A percentile compares a stretch with the other conserved stretches of the same genome.
phyloP scores from a whole-genome alignment of 2,329 filamentous ascomycete species.

The Aureobasidium sp. region DNA sequence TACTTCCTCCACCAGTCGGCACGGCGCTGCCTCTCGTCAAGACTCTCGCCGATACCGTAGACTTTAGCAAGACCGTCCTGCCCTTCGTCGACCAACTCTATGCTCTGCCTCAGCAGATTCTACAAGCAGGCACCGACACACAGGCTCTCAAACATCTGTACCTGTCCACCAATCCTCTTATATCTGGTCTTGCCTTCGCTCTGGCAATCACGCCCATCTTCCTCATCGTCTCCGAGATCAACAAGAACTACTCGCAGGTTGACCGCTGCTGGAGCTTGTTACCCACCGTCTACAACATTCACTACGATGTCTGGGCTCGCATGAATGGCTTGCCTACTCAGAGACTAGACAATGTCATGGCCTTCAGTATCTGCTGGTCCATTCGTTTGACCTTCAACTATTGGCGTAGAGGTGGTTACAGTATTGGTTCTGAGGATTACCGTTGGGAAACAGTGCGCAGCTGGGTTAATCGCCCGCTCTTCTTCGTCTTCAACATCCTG shows the following conservation, averaged over 20 bases:
- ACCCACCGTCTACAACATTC: constrained; percentile 76
- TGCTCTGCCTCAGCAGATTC: constrained; percentile 36
- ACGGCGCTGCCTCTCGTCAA: constrained; percentile 61
- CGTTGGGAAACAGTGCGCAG: constrained; percentile 74
- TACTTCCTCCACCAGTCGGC: constrained; percentile 14
- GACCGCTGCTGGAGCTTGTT: constrained; percentile 88
- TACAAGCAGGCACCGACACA: constrained; percentile 53
- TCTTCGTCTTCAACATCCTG: constrained; percentile 79
- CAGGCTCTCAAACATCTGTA: constrained; percentile 66
- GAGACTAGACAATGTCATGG: constrained; percentile 64
- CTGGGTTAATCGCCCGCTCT: constrained; percentile 55
- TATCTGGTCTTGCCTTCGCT: constrained; percentile 66
- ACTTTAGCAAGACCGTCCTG: constrained; percentile 65
- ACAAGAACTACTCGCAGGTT: constrained; percentile 93
- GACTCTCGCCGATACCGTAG: constrained; percentile 65
- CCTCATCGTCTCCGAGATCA: constrained; percentile 71
- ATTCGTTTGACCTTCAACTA: constrained; percentile 88
- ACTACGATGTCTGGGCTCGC: constrained; percentile 78
- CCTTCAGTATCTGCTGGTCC: constrained; percentile 65
- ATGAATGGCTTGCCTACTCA: constrained; percentile 62
- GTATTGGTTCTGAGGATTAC: constrained; percentile 86
- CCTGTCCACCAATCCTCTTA: constrained; percentile 74
- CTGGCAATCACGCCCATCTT: constrained; percentile 65
- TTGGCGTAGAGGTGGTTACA: constrained; percentile 89
- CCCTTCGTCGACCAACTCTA: constrained; percentile 66